Conservation (phyloP, 495 filamentous ascomycete species). For the Patellaria atrata region DNA sequence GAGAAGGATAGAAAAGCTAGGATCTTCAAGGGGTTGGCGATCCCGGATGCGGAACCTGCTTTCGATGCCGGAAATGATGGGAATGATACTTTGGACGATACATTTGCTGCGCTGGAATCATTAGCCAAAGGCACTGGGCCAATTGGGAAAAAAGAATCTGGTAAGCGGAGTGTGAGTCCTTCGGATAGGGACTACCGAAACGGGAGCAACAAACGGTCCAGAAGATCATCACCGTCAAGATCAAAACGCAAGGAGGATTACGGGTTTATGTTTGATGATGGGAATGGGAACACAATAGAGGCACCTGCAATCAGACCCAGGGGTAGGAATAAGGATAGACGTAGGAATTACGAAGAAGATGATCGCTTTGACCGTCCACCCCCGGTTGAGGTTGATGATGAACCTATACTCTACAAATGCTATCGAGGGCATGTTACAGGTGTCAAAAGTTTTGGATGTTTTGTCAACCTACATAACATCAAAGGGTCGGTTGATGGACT, state of each 20-base stretch:
- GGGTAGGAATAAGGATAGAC: conserved; percentile 25
- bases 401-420: conserved; percentile 69
- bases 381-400: conserved; percentile 64
- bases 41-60: conserved; percentile 61
- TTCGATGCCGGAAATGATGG: conserved; percentile 31
- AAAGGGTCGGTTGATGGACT: conserved; percentile 82
- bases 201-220: conserved; percentile 32
- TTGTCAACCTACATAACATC: conserved; percentile 82
- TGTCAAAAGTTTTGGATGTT: conserved; percentile 88
- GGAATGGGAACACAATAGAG: conserved; percentile 43
- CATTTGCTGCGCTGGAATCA: conserved; percentile 77
- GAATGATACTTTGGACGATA: conserved; percentile 74
- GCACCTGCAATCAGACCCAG: too few species aligned
- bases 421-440: conserved; percentile 85
- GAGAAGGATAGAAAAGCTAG: conserved; percentile 47
- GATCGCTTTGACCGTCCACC: conserved; percentile 57
- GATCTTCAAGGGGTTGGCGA: conserved; percentile 76
- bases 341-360: conserved; percentile 39
- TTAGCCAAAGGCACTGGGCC: conserved; percentile 49
- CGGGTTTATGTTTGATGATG: conserved; percentile 40
- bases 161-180: conserved; percentile 64
- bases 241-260: conserved; percentile 41
- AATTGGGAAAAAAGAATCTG: conserved; percentile 28
- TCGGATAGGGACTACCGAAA: conserved; percentile 43
- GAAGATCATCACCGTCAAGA: conserved; percentile 40